Conservation (phyloP, 2,329 filamentous ascomycete genomes). For the Talaromyces sp. region DNA sequence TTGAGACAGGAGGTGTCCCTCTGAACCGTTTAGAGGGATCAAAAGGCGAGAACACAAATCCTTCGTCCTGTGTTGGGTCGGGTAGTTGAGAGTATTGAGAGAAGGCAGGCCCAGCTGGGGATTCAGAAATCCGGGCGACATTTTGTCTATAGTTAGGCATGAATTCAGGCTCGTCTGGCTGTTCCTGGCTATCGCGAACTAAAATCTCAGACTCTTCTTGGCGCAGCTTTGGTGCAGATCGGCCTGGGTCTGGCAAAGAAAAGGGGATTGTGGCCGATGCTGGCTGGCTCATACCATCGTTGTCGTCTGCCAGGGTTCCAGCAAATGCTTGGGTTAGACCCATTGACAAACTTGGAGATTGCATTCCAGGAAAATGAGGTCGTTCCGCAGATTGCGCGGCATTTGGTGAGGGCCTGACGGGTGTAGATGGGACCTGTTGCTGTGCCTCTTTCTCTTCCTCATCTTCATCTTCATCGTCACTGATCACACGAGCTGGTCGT, state of each 20-base stretch:
- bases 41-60: slow-evolving; percentile 73
- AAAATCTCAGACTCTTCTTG: slow-evolving; percentile 66
- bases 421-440: slow-evolving; percentile 31
- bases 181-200: slow-evolving; percentile 60
- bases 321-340: slow-evolving; percentile 89
- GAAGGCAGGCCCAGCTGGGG: slow-evolving; percentile 38
- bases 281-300: slow-evolving; percentile 47
- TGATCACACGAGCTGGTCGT: slow-evolving; percentile 60
- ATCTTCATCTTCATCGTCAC: slow-evolving; percentile 67
- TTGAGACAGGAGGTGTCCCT: slow-evolving; percentile 64
- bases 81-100: slow-evolving; percentile 71
- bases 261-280: slow-evolving; percentile 54
- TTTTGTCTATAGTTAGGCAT: slow-evolving; percentile 40
- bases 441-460: slow-evolving; percentile 58
- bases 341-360: slow-evolving; percentile 55
- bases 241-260: slow-evolving; percentile 53
- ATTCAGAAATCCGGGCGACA: slow-evolving; percentile 39
- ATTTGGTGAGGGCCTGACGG: slow-evolving; percentile 33
- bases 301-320: slow-evolving; percentile 75
- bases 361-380: slow-evolving; percentile 69
- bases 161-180: slow-evolving; percentile 48
- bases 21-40: slow-evolving; percentile 67
- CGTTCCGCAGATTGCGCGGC: slow-evolving; percentile 37
- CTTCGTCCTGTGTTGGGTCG: slow-evolving; percentile 79
- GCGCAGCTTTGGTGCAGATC: slow-evolving; percentile 62